A percentile compares a stretch with the other conserved stretches of the same genome.
These are phyloP conservation scores for Kalmusia sp. DNA, from an alignment of 2,329 filamentous ascomycete species.

Conservation along the genomic window DNA sequence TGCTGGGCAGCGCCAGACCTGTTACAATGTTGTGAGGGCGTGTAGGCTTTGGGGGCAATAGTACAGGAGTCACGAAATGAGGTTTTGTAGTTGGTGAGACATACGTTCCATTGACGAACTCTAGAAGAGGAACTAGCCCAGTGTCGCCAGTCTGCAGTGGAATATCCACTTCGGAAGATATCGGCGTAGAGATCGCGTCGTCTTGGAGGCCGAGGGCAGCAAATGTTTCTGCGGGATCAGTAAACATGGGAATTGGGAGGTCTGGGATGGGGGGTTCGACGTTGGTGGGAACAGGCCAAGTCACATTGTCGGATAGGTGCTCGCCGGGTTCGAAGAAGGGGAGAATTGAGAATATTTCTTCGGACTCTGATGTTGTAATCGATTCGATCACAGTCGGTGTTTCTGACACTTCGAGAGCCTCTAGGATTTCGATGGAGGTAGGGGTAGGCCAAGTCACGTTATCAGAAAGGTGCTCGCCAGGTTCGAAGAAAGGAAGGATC, in stretches of 20 bases:
- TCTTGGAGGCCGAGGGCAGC: not conserved
- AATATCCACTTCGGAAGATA: not conserved
- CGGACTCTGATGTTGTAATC: not conserved
- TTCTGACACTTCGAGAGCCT: no score
- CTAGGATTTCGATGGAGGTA: no score
- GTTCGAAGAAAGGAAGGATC: no score
- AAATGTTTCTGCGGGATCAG: not conserved
- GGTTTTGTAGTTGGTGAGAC: not conserved
- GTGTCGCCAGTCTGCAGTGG: not conserved
- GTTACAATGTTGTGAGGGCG: no score
- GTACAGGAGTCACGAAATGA: not conserved
- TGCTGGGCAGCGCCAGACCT: no score
- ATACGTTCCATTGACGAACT: slow-evolving; percentile 5
- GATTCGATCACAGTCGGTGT: no score
- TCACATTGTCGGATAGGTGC: slow-evolving; percentile 11
- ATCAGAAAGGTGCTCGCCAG: no score
- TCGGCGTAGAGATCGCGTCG: not conserved
- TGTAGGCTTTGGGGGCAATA: not conserved
- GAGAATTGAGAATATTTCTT: not conserved
- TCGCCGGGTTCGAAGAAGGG: not conserved
- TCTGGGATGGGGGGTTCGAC: not conserved
- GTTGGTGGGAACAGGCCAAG: not conserved
- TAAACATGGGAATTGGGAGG: slow-evolving; percentile 1
- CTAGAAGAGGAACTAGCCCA: not conserved
- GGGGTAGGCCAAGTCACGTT: no score